Evolutionary conservation across 441 rosid species (phyloP).

Genomic region (Gossypium davidsonii): DNA sequence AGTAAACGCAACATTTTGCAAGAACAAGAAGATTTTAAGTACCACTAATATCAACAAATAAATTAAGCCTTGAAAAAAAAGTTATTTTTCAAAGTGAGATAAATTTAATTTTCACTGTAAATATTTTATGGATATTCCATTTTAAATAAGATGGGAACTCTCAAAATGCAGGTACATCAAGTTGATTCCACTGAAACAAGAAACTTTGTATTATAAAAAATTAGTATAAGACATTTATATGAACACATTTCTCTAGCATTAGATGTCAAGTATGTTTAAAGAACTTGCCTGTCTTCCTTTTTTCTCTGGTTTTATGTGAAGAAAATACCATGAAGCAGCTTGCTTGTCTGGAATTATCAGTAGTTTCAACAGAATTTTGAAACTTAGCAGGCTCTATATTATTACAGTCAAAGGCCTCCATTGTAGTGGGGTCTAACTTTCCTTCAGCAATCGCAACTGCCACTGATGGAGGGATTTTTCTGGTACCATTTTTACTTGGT

Average conservation of each 20-base stretch:
- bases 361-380: constrained; percentile 20
- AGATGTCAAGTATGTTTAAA: not conserved
- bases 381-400: constrained; percentile 20
- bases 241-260: not conserved
- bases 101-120: not conserved
- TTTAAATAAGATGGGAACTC: not conserved
- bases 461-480: constrained; percentile 62
- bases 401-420: constrained; percentile 55
- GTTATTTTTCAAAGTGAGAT: not conserved
- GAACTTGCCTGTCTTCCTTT: constrained; percentile 29
- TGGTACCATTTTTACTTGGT: constrained; percentile 28
- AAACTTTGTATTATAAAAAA: not conserved
- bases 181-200: not conserved
- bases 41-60: not conserved
- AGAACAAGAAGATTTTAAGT: not conserved
- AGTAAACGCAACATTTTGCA: not conserved
- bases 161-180: not conserved
- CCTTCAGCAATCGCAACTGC: constrained; percentile 77
- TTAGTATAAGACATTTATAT: not conserved
- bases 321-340: constrained; percentile 27
- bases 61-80: not conserved
- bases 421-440: constrained; percentile 48
- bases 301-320: constrained; percentile 23
- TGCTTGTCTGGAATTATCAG: constrained; percentile 17
- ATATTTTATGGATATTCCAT: not conserved